Evolutionary conservation across 139 green algal species (phyloP).

Genomic region (Volvox africanus): DNA sequence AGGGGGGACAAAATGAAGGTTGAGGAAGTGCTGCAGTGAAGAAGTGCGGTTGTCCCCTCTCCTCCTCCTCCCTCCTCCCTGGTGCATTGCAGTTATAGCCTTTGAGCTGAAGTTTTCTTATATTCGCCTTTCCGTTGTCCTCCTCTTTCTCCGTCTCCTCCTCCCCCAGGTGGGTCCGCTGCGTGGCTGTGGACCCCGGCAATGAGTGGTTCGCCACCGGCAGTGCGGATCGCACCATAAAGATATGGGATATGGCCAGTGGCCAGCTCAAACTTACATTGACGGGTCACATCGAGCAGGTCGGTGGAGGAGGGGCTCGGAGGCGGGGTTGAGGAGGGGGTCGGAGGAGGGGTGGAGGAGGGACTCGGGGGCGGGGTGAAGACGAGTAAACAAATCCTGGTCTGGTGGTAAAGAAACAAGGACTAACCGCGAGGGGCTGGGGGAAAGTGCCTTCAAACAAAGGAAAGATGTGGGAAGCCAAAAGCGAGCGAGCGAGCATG

Average conservation of each 20-base stretch:
- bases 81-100: no score
- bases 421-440: not conserved
- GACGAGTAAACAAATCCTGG: not conserved
- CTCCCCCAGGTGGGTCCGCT: conserved; percentile 89
- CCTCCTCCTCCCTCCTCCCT: no score
- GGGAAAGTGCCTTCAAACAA: not conserved
- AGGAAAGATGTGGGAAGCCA: not conserved
- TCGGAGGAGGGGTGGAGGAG: not conserved
- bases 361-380: not conserved
- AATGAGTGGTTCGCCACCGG: conserved; percentile 99
- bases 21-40: no score
- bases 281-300: conserved; percentile 99
- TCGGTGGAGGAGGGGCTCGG: conserved; percentile 21
- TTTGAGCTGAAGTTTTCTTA: no score
- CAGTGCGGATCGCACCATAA: conserved; percentile 96
- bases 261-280: conserved; percentile 98
- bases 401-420: not conserved
- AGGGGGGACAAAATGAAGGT: no score
- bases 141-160: not conserved
- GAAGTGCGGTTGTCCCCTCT: not conserved
- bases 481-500: not conserved
- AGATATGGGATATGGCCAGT: conserved; percentile 93
- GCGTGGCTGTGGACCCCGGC: conserved; percentile 91
- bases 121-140: not conserved
- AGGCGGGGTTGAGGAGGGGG: not conserved